Conservation (phyloP, 23 red algal species). For the Gracilaria caudata region DNA sequence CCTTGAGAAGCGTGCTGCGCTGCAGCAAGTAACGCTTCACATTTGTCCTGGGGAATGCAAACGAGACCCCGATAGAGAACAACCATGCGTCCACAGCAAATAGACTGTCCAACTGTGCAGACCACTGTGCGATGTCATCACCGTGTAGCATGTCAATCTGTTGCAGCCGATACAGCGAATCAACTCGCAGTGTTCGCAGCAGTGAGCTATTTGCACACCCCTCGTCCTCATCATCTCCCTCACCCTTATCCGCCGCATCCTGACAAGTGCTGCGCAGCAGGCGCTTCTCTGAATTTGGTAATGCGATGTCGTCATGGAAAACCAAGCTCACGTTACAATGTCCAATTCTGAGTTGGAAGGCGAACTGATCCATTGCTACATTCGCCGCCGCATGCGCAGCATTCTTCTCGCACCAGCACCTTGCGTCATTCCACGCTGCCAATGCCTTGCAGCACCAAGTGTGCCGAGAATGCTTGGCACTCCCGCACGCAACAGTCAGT, state of each 20-base stretch:
- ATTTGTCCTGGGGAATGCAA: slow-evolving; percentile 18
- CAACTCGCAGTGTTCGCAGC: neutral
- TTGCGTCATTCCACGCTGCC: slow-evolving; percentile 16
- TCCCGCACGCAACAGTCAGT: slow-evolving; percentile 19
- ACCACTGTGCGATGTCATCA: slow-evolving; percentile 1
- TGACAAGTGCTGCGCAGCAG: slow-evolving; percentile 12
- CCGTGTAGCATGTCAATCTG: neutral
- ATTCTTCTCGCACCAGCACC: slow-evolving; percentile 55
- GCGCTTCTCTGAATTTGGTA: slow-evolving; percentile 7
- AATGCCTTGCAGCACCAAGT: slow-evolving; percentile 23
- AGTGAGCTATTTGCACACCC: neutral
- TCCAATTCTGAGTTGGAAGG: slow-evolving; percentile 29
- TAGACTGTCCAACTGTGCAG: slow-evolving; percentile 2
- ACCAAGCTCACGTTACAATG: slow-evolving; percentile 26
- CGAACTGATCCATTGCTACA: slow-evolving; percentile 30
- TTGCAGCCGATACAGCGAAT: slow-evolving; percentile 18
- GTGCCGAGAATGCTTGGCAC: neutral
- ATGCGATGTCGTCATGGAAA: neutral
- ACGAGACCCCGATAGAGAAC: slow-evolving; percentile 12
- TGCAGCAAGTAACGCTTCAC: slow-evolving; percentile 25
- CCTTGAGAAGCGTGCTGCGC: slow-evolving; percentile 10
- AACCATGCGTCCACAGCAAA: neutral
- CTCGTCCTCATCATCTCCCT: neutral
- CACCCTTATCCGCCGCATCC: neutral
- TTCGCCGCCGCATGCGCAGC: slow-evolving; percentile 21